Evolutionary conservation across 176 grass and related monocot species (phyloP).

Genomic region (sorghum (Sorghum bicolor)): DNA sequence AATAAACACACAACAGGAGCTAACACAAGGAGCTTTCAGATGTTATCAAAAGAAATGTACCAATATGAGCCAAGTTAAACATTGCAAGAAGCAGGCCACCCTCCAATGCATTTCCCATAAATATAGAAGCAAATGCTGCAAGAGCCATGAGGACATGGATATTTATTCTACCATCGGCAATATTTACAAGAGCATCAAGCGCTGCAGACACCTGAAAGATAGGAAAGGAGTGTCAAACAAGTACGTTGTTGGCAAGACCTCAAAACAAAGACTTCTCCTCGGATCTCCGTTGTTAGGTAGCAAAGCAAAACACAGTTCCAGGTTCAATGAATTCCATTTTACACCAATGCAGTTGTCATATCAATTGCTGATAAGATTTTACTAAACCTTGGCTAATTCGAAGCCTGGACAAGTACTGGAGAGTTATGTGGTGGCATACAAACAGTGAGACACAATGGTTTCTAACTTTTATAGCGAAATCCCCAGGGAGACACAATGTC

Average conservation of each 20-base stretch:
- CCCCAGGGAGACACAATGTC: not conserved
- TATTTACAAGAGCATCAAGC: constrained; percentile 90
- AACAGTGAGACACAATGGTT: not conserved
- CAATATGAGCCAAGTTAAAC: constrained; percentile 98
- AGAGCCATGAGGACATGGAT: constrained; percentile 99
- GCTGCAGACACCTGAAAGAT: constrained; percentile 77
- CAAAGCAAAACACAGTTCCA: not conserved
- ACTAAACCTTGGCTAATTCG: not conserved
- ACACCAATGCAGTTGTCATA: not conserved
- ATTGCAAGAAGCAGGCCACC: constrained; percentile 97
- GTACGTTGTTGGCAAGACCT: constrained; percentile 6
- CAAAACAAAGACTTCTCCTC: not conserved
- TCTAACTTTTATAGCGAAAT: not conserved
- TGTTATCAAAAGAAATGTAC: constrained; percentile 41
- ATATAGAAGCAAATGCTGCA: constrained; percentile 96
- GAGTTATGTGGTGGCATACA: not conserved
- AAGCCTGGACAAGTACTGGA: not conserved
- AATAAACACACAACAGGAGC: constrained; percentile 8
- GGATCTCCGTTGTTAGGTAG: not conserved
- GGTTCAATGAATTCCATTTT: not conserved
- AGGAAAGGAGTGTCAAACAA: constrained; percentile 18
- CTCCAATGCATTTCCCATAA: constrained; percentile 97
- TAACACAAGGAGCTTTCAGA: not conserved
- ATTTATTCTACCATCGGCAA: constrained; percentile 88
- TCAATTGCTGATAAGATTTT: not conserved